A percentile compares a stretch with the other conserved stretches of the same genome.
These are phyloP conservation scores for Trichoderma parareesei DNA, from an alignment of 495 filamentous ascomycete genomes.

Conservation along the genomic window DNA sequence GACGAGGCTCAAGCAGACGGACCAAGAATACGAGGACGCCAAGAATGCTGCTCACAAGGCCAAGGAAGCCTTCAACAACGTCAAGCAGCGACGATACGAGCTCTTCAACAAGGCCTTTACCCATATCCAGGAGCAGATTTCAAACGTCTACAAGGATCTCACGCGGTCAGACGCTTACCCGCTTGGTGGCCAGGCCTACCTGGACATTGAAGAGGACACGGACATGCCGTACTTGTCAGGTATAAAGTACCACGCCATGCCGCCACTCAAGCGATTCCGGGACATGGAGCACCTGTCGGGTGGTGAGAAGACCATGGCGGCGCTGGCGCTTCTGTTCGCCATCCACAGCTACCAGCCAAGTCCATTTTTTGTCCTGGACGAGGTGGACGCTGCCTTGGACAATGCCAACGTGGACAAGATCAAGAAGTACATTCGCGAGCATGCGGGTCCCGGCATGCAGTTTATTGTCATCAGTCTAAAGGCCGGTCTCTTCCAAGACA, in stretches of 20 bases:
- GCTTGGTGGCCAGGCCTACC: constrained; percentile 86
- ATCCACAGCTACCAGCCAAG: constrained; percentile 90
- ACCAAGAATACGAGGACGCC: constrained; percentile 82
- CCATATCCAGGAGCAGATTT: constrained; percentile 93
- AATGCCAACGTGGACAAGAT: constrained; percentile 94
- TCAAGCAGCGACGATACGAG: constrained; percentile 76
- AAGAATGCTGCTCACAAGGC: constrained; percentile 62
- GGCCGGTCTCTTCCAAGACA: constrained; percentile 86
- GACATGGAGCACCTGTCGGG: constrained; percentile 98
- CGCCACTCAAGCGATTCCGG: constrained; percentile 93
- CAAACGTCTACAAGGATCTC: constrained; percentile 86
- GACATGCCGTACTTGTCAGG: constrained; percentile 83
- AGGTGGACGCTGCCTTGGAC: constrained; percentile 95
- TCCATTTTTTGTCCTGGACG: constrained; percentile 97
- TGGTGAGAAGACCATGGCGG: constrained; percentile 98
- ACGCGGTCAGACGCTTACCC: constrained; percentile 79
- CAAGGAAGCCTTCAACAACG: constrained; percentile 70
- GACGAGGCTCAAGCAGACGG: constrained; percentile 71
- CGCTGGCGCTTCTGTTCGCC: constrained; percentile 88
- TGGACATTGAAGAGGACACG: constrained; percentile 84
- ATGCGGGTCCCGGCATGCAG: constrained; percentile 95
- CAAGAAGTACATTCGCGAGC: constrained; percentile 86
- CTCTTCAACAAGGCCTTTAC: constrained; percentile 91
- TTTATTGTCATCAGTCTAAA: constrained; percentile 98
- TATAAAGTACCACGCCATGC: constrained; percentile 98